phyloP scores from a whole-genome alignment of 2,329 filamentous ascomycete genomes.

The Pseudogymnoascus sp. region DNA sequence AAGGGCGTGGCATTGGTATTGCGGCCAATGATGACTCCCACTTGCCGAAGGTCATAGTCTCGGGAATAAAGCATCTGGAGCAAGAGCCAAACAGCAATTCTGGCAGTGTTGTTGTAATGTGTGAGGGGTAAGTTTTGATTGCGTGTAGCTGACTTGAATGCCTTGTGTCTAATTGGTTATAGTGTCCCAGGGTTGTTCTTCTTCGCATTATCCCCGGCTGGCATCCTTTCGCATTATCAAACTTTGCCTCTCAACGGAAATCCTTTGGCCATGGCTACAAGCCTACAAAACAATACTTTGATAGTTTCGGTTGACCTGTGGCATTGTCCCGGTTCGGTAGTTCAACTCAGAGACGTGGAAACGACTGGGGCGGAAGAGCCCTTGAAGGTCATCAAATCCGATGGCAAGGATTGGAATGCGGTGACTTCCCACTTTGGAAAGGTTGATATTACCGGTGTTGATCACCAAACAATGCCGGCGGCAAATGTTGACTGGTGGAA shows the following conservation, averaged over 20 bases:
- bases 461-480: slow-evolving; percentile 24
- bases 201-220: slow-evolving; percentile 47
- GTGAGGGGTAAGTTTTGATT: slow-evolving; percentile 45
- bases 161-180: slow-evolving; percentile 17
- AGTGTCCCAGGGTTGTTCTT: slow-evolving; percentile 57
- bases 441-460: slow-evolving; percentile 15
- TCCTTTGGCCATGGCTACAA: slow-evolving; percentile 32
- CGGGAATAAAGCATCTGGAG: slow-evolving; percentile 24
- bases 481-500: slow-evolving; percentile 29
- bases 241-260: slow-evolving; percentile 55
- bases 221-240: slow-evolving; percentile 41
- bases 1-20: not conserved
- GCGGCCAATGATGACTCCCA: slow-evolving; percentile 10
- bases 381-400: not conserved
- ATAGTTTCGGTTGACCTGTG: slow-evolving; percentile 46
- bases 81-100: slow-evolving; percentile 27
- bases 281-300: slow-evolving; percentile 28
- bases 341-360: slow-evolving; percentile 24
- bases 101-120: slow-evolving; percentile 43
- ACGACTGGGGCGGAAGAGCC: not conserved
- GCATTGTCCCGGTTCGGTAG: slow-evolving; percentile 43
- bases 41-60: slow-evolving; percentile 30
- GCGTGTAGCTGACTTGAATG: not conserved
- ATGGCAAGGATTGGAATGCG: slow-evolving; percentile 11
- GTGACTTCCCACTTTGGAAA: slow-evolving; percentile 8